Evolutionary conservation across 108 stramenopile genomes (phyloP).

Genomic region (Nitzschia sp.): DNA sequence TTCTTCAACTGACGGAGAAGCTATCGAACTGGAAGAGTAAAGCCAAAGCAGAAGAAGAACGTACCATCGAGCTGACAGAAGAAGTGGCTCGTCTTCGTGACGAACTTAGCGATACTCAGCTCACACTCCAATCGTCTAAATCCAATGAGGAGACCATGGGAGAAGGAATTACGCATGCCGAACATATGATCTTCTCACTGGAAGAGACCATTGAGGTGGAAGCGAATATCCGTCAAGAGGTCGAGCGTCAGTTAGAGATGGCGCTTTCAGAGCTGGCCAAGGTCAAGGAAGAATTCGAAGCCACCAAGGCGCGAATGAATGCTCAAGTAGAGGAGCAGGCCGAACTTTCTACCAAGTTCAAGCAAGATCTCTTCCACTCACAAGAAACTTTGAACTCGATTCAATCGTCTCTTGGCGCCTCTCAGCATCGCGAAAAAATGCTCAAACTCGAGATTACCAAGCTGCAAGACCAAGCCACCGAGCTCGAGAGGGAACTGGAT

Average conservation of each 20-base stretch:
- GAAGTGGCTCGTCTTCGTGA: conserved; percentile 9
- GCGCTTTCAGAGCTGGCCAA: background rate
- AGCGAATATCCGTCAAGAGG: background rate
- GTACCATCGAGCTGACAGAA: conserved; percentile 12
- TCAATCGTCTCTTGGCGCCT: conserved; percentile 26
- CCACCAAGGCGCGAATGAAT: background rate
- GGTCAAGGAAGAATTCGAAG: conserved; percentile 21
- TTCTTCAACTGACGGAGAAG: background rate
- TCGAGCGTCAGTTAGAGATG: conserved; percentile 1
- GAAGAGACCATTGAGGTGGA: conserved; percentile 17
- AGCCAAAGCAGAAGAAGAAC: background rate
- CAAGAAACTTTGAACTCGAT: conserved; percentile 14
- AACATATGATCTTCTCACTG: conserved; percentile 13
- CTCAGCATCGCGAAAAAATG: conserved; percentile 43
- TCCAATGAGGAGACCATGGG: background rate
- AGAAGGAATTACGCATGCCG: conserved; percentile 9
- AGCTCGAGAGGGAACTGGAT: conserved; percentile 8
- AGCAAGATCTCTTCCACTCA: conserved; percentile 19
- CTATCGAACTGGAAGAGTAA: conserved; percentile 1
- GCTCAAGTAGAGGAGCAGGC: conserved; percentile 18
- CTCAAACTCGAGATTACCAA: conserved; percentile 28
- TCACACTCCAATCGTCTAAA: background rate
- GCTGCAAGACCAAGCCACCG: conserved; percentile 22
- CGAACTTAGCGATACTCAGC: conserved; percentile 12
- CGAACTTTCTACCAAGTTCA: conserved; percentile 13